Conservation (phyloP, 2,329 filamentous ascomycete species). For the Fusarium concolor region DNA sequence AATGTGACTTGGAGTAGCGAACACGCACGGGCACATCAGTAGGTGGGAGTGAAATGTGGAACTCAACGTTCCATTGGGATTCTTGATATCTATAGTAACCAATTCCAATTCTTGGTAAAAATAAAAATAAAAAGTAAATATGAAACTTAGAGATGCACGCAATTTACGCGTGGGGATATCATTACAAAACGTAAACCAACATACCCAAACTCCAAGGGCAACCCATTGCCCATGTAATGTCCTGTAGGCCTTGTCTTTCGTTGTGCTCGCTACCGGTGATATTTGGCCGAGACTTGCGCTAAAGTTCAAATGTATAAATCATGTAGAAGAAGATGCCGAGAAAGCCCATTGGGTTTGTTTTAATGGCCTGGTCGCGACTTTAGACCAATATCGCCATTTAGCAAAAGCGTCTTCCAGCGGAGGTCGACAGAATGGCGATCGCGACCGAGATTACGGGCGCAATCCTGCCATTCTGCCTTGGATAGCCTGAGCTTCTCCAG, state of each 20-base stretch:
- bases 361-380: constrained; percentile 61
- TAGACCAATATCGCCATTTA: constrained; percentile 69
- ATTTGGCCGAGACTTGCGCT: constrained; percentile 33
- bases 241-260: constrained; percentile 36
- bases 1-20: background rate
- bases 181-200: constrained; percentile 38
- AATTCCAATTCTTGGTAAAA: constrained; percentile 2
- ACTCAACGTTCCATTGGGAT: constrained; percentile 17
- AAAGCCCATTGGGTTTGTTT: constrained; percentile 56
- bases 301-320: constrained; percentile 26
- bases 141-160: constrained; percentile 35
- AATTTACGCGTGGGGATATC: constrained; percentile 40
- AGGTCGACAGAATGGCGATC: constrained; percentile 67
- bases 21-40: background rate
- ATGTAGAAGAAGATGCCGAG: constrained; percentile 30
- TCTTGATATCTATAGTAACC: constrained; percentile 22
- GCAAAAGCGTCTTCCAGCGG: constrained; percentile 73
- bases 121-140: constrained; percentile 21
- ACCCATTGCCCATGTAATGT: constrained; percentile 34
- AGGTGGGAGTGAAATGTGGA: background rate
- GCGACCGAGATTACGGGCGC: constrained; percentile 71
- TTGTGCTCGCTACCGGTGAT: constrained; percentile 24
- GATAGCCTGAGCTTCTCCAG: constrained; percentile 73
- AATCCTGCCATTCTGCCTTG: constrained; percentile 75
- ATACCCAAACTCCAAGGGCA: constrained; percentile 39